Evolutionary conservation across 2,329 filamentous ascomycete species (phyloP).

Genomic region (Nannizzia gypsea): DNA sequence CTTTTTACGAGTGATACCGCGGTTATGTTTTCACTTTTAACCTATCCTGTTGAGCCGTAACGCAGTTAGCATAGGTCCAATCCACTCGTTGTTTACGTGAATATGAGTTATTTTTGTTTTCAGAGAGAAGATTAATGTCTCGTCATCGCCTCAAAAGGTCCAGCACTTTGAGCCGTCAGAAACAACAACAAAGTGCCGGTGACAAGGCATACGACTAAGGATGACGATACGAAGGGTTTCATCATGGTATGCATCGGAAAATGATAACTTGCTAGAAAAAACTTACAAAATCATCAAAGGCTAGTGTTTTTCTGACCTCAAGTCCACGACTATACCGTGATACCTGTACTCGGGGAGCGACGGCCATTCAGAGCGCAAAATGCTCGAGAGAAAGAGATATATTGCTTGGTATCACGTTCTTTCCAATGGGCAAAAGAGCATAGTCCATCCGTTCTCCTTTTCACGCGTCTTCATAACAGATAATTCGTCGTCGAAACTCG

Average conservation of each 20-base stretch:
- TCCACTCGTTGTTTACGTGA: neutral
- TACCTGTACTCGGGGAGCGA: neutral
- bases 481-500: neutral
- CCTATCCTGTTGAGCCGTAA: neutral
- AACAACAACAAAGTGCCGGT: slow-evolving; percentile 11
- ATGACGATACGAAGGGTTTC: slow-evolving; percentile 84
- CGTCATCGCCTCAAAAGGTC: slow-evolving; percentile 9
- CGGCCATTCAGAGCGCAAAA: neutral
- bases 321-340: too few relatives aligned
- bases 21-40: too few relatives aligned
- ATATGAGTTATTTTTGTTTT: neutral
- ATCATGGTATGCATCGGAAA: slow-evolving; percentile 48
- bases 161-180: neutral
- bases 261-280: neutral
- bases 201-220: slow-evolving; percentile 69
- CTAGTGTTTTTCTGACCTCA: neutral
- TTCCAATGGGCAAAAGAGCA: too few relatives aligned
- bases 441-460: neutral
- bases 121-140: slow-evolving; percentile 16
- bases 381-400: neutral
- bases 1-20: too few relatives aligned
- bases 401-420: too few relatives aligned
- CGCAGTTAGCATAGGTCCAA: neutral
- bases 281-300: neutral
- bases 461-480: neutral